phyloP scores from a whole-genome alignment of 2,329 filamentous ascomycete species.

The Cordyceps fumosorosea region DNA sequence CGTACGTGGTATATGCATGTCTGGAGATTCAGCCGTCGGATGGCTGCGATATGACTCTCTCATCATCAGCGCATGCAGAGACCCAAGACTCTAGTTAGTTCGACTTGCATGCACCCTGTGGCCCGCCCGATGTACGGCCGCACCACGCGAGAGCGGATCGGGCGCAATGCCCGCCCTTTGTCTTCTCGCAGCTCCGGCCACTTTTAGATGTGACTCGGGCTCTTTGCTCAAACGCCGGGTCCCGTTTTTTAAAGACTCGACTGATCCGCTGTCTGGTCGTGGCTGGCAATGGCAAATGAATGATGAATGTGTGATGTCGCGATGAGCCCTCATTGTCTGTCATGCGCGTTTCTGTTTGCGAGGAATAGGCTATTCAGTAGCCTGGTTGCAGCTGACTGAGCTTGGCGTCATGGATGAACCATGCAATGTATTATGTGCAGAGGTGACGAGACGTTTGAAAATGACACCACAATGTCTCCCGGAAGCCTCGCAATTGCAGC shows the following conservation, averaged over 20 bases:
- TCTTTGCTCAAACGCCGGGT: not conserved
- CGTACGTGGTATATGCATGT: not conserved
- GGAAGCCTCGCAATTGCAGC: not conserved
- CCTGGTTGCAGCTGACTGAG: not conserved
- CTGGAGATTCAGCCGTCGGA: not conserved
- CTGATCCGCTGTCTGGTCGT: not conserved
- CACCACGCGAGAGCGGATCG: constrained; percentile 3
- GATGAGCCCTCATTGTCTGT: not conserved
- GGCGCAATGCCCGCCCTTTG: not conserved
- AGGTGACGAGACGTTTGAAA: not conserved
- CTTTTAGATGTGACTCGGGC: not conserved
- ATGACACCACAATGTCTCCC: not conserved
- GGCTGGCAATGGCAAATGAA: not conserved
- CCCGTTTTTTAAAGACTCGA: not conserved
- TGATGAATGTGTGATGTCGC: not conserved
- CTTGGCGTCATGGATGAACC: not conserved
- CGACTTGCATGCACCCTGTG: not conserved
- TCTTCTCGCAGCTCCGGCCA: not conserved
- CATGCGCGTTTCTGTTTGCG: not conserved
- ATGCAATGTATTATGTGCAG: not conserved
- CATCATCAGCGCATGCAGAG: not conserved
- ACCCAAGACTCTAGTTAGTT: not conserved
- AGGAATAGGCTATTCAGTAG: not conserved
- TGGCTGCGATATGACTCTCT: not conserved
- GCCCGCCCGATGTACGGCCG: not conserved